phyloP scores from a whole-genome alignment of 331 rosid species.

The Rhamnella rubrinervis region DNA sequence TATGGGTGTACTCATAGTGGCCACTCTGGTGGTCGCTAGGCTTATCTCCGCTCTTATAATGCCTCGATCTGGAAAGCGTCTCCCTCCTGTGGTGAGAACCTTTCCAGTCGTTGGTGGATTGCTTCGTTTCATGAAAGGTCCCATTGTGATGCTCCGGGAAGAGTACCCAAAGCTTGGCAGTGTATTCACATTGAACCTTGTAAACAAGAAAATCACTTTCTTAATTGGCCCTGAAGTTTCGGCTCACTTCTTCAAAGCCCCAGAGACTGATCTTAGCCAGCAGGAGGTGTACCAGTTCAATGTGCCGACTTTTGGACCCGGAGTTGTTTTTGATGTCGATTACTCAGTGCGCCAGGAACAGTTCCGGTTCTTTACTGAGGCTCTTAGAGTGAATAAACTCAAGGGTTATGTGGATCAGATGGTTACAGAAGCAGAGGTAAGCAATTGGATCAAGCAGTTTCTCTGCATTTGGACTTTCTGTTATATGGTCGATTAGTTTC shows the following conservation, averaged over 20 bases:
- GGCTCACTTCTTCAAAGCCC: constrained; percentile 73
- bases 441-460: not conserved
- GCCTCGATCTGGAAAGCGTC: constrained; percentile 51
- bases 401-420: constrained; percentile 86
- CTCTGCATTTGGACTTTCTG: not conserved
- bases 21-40: constrained; percentile 56
- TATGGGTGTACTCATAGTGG: constrained; percentile 48
- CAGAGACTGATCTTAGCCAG: constrained; percentile 83
- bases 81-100: constrained; percentile 54
- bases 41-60: constrained; percentile 48
- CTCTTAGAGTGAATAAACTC: constrained; percentile 55
- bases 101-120: constrained; percentile 69
- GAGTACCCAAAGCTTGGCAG: constrained; percentile 83
- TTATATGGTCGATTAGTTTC: not conserved
- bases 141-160: constrained; percentile 66
- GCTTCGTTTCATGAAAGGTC: constrained; percentile 64
- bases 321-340: constrained; percentile 90
- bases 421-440: constrained; percentile 83
- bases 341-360: constrained; percentile 81
- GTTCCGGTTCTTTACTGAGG: constrained; percentile 68
- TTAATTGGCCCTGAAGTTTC: constrained; percentile 85
- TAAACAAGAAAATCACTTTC: constrained; percentile 69
- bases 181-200: constrained; percentile 66
- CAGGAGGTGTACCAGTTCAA: constrained; percentile 90
- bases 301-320: constrained; percentile 91